Conservation (phyloP, 1,284 basidiomycete species). For the Neolentinus lepideus region DNA sequence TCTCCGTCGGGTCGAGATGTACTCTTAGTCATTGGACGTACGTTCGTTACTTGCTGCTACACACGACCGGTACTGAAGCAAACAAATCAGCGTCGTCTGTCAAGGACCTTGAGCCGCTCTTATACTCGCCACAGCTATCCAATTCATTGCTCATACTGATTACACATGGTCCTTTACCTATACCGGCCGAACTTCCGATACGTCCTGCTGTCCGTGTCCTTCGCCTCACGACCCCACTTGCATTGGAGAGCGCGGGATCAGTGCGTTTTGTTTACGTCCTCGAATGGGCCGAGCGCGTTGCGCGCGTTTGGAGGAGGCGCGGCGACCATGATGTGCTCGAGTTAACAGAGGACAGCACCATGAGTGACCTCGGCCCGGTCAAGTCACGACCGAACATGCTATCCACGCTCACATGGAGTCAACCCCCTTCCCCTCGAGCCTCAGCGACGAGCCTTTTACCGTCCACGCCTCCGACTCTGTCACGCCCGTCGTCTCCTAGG, state of each 20-base stretch:
- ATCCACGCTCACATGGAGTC: not conserved
- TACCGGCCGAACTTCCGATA: conserved; percentile 19
- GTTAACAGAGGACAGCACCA: conserved; percentile 21
- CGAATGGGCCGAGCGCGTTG: conserved; percentile 46
- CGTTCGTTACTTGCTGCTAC: conserved; percentile 9
- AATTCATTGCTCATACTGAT: conserved; percentile 42
- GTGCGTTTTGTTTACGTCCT: conserved; percentile 42
- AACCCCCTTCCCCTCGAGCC: not conserved
- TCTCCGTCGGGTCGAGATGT: conserved; percentile 27
- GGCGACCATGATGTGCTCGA: conserved; percentile 25
- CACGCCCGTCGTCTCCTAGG: conserved; percentile 9
- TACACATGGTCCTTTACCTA: conserved; percentile 34
- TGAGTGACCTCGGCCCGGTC: conserved; percentile 16
- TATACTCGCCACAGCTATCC: conserved; percentile 36
- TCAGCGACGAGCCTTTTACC: not conserved
- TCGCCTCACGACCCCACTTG: conserved; percentile 33
- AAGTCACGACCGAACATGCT: too few species aligned
- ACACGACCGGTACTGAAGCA: not conserved
- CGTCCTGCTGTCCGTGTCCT: conserved; percentile 37
- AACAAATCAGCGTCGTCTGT: conserved; percentile 25
- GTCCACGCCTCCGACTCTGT: conserved; percentile 7
- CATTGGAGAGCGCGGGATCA: conserved; percentile 37
- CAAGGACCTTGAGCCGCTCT: conserved; percentile 34
- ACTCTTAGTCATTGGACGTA: conserved; percentile 45
- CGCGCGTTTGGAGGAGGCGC: conserved; percentile 34